A percentile compares a stretch with the other conserved stretches of the same genome.
Conservation (phyloP, 805 yeast genomes). For the Wickerhamiella domercqiae region DNA sequence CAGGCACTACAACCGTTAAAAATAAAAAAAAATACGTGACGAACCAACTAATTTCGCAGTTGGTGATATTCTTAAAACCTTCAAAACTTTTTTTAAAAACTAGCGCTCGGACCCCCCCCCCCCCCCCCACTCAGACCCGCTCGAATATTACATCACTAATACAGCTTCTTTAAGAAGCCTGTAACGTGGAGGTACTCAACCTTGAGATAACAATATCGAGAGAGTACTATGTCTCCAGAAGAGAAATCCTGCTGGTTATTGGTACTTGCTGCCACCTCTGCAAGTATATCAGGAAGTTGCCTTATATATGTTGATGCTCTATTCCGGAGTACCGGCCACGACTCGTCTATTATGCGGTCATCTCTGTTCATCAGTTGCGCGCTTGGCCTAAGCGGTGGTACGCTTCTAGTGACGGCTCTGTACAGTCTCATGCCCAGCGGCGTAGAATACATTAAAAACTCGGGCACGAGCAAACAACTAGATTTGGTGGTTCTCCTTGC, state of each 20-base stretch:
- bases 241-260: constrained; percentile 33
- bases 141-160: too few relatives aligned
- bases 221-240: not conserved
- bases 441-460: constrained; percentile 28
- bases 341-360: constrained; percentile 42
- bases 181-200: too few relatives aligned
- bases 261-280: constrained; percentile 46
- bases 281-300: constrained; percentile 59
- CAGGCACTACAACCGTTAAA: constrained; percentile 12
- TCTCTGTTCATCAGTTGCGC: constrained; percentile 57
- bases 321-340: too few relatives aligned
- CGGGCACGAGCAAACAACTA: constrained; percentile 19
- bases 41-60: too few relatives aligned
- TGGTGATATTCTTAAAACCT: too few relatives aligned
- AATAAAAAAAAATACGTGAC: not conserved
- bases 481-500: constrained; percentile 31
- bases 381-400: constrained; percentile 66
- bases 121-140: too few relatives aligned
- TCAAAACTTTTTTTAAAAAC: too few relatives aligned
- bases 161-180: too few relatives aligned
- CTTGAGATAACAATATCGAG: too few relatives aligned
- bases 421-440: constrained; percentile 66
- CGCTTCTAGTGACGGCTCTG: constrained; percentile 60
- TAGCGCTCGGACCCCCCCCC: too few relatives aligned
- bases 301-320: constrained; percentile 48